Evolutionary conservation across 2,329 filamentous ascomycete genomes (phyloP).

Genomic region (Colletotrichum magnum): DNA sequence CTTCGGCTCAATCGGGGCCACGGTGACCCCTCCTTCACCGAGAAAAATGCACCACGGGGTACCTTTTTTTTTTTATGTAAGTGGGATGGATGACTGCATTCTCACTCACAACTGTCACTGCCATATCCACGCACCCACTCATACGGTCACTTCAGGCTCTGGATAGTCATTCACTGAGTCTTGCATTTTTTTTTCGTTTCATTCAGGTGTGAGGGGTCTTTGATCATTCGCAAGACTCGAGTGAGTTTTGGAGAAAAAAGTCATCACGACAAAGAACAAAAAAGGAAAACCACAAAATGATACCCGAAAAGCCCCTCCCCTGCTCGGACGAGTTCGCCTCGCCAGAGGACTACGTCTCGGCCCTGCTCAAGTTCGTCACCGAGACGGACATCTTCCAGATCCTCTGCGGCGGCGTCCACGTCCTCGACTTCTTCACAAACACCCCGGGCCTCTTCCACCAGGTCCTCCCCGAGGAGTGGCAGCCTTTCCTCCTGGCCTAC

Average conservation of each 20-base stretch:
- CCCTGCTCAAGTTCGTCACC: constrained; percentile 82
- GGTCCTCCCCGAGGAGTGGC: constrained; percentile 85
- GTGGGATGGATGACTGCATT: constrained; percentile 27
- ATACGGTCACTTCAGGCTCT: neutral
- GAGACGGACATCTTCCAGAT: constrained; percentile 84
- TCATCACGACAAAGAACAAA: constrained; percentile 18
- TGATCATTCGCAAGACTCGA: neutral
- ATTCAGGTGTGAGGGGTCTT: neutral
- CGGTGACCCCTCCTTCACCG: constrained; percentile 39
- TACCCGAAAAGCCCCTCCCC: constrained; percentile 73
- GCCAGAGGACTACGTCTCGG: constrained; percentile 83
- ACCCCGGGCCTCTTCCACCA: constrained; percentile 86
- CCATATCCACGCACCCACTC: constrained; percentile 12
- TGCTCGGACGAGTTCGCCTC: constrained; percentile 78
- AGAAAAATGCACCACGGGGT: constrained; percentile 39
- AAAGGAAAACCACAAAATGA: constrained; percentile 53
- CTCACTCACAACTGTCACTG: neutral
- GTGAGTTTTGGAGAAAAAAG: neutral
- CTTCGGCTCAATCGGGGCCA: neutral
- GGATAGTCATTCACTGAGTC: constrained; percentile 2
- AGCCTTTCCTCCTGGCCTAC: constrained; percentile 79
- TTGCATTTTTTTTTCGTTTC: neutral
- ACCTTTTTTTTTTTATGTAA: constrained; percentile 27
- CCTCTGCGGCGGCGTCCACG: constrained; percentile 96
- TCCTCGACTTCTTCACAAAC: constrained; percentile 94